Conservation (phyloP, 805 yeast species). For the Candida coleopterorum region DNA sequence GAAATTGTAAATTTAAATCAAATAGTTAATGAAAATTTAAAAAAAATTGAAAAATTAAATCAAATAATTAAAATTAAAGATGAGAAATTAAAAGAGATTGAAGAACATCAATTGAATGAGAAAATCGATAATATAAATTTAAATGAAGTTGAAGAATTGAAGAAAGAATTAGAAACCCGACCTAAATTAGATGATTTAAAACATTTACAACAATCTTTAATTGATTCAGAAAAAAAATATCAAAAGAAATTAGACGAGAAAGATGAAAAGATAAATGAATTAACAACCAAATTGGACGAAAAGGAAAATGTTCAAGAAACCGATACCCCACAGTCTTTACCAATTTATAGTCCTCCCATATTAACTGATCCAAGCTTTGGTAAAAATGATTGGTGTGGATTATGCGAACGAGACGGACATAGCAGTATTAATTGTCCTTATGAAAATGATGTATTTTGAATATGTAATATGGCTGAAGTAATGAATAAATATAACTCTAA, state of each 20-base stretch:
- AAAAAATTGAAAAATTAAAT: constrained; percentile 21
- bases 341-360: constrained; percentile 46
- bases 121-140: constrained; percentile 1
- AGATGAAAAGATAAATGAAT: constrained; percentile 17
- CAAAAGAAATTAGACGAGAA: background rate
- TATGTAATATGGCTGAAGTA: too few species aligned
- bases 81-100: background rate
- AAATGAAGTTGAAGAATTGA: constrained; percentile 21
- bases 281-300: background rate
- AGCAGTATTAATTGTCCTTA: constrained; percentile 84
- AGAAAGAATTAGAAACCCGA: constrained; percentile 29
- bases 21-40: background rate
- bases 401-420: constrained; percentile 90
- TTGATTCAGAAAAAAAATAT: constrained; percentile 34
- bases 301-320: constrained; percentile 15
- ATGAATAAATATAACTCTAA: too few species aligned
- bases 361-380: constrained; percentile 68
- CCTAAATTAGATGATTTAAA: constrained; percentile 26
- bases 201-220: constrained; percentile 34
- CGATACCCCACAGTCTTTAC: constrained; percentile 18
- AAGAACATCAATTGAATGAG: background rate
- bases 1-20: constrained; percentile 35
- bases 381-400: constrained; percentile 80
- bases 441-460: constrained; percentile 55
- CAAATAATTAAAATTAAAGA: background rate